A percentile compares a stretch with the other conserved stretches of the same genome.
phyloP scores from a whole-genome alignment of 2,329 filamentous ascomycete genomes.

The Arthroderma sp. region DNA sequence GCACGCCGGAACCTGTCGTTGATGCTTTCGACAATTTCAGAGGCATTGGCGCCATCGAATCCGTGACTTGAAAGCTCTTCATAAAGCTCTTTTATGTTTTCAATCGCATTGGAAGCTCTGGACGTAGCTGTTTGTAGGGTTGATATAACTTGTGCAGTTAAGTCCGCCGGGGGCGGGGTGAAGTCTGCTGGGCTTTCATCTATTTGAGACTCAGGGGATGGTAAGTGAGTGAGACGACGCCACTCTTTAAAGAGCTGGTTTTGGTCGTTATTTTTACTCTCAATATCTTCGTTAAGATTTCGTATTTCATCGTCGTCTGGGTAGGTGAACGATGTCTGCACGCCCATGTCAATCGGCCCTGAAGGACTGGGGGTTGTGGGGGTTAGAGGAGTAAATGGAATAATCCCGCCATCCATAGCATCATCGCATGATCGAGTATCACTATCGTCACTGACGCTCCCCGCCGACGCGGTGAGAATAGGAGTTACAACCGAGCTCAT shows the following conservation, averaged over 20 bases:
- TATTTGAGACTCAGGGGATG: constrained; percentile 9
- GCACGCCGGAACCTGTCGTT: constrained; percentile 28
- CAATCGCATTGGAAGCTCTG: constrained; percentile 26
- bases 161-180: constrained; percentile 25
- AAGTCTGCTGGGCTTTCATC: background rate
- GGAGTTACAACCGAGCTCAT: too few relatives aligned
- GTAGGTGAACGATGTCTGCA: constrained; percentile 6
- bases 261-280: constrained; percentile 28
- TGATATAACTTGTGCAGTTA: constrained; percentile 25
- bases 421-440: background rate
- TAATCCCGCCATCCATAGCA: constrained; percentile 1
- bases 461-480: background rate
- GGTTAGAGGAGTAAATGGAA: constrained; percentile 1
- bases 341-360: constrained; percentile 1
- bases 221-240: constrained; percentile 18
- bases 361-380: background rate
- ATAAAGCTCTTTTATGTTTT: constrained; percentile 23
- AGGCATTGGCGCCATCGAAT: constrained; percentile 21
- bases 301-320: constrained; percentile 4
- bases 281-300: constrained; percentile 24
- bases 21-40: constrained; percentile 25
- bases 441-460: background rate
- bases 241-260: constrained; percentile 27
- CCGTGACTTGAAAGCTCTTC: constrained; percentile 27
- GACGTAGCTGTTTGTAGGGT: constrained; percentile 23